Percentiles rank a stretch among this genome's conserved stretches.
Evolutionary conservation across 352 stramenopile species (phyloP).

Genomic region (Pythium plurisporium): DNA sequence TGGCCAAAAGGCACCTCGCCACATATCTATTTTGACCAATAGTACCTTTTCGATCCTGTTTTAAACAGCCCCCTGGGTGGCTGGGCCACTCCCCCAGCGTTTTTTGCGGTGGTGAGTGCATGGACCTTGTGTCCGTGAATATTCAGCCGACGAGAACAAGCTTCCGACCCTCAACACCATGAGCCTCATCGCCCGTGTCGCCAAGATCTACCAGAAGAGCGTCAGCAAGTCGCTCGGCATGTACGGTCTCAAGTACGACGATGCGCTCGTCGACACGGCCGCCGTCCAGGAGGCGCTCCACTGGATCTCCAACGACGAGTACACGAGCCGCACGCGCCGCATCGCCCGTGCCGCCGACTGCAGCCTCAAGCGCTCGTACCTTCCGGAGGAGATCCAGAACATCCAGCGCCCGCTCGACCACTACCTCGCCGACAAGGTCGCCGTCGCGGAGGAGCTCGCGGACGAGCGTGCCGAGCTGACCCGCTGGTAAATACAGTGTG

Average conservation of each 20-base stretch:
- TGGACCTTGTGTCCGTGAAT: conserved; percentile 5
- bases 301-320: conserved; percentile 76
- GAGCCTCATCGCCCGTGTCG: conserved; percentile 43
- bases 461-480: conserved; percentile 76
- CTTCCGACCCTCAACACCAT: conserved; percentile 12
- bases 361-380: conserved; percentile 80
- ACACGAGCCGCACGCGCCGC: conserved; percentile 70
- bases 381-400: conserved; percentile 82
- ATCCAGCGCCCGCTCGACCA: conserved; percentile 79
- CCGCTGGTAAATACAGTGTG: conserved; percentile 55
- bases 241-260: conserved; percentile 88
- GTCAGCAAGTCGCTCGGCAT: conserved; percentile 69
- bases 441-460: conserved; percentile 50
- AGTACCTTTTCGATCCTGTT: background rate
- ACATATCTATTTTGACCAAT: conserved; percentile 13
- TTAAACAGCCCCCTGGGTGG: conserved; percentile 19
- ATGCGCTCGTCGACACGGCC: conserved; percentile 76
- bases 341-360: conserved; percentile 80
- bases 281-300: conserved; percentile 77
- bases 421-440: conserved; percentile 64
- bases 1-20: conserved; percentile 6
- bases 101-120: conserved; percentile 23
- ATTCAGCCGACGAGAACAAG: conserved; percentile 3
- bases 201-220: conserved; percentile 79
- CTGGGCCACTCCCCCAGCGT: background rate